Base-by-base conservation (phyloP, 257 asterid genomes). In the Solanum ahanhuiri region DNA sequence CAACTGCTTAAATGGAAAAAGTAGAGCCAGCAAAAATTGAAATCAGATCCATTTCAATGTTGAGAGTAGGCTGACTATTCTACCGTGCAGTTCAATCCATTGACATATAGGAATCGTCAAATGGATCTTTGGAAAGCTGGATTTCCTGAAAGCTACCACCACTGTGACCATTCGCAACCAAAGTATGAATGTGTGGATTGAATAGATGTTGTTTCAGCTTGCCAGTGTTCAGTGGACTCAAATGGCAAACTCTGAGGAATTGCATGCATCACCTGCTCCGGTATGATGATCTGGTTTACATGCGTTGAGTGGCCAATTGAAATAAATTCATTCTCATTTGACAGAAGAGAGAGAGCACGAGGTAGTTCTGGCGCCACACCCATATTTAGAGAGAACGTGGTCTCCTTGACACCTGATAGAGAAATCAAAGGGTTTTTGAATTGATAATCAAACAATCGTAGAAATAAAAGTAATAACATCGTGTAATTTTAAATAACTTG, bases 321-420 rank as follows among this genome's bases (percentile, higher is more conserved):
- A 83, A 87, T 64, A 14, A 92, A 87, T 43, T 89, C 91, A 11
- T 92, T 90, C 73, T 91, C 92, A 71, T 89, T 95, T 95, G 98
- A 95, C 98, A 95, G 98, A 95, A 95, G 98, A 95, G 98, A 95
- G 98, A 95, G 98, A 95, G 98, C 98, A 92, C 93, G 90, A 60
- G 91, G 87, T 86, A 87, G 86, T 34, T 91, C 95, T 18, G 90
- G 92, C 90, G 89, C 95, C 86, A 85, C 34, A 87, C 86, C 90
- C 85, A 92, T 64, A 82, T 88, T 45, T 43, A 23, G 60, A 39
- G 60, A 76, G 37, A 90, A 87, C 54, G 83, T 83, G 69, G 93
- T 76, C 86, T 93, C 94, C 95, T 90, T 93, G 83, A 88, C 85
- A 87, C 94, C 98, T 95, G 90, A 34, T 84, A 83, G 20, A 83